phyloP scores from a whole-genome alignment of 1,139 yeast genomes.

The Zygoascus meyerae region DNA sequence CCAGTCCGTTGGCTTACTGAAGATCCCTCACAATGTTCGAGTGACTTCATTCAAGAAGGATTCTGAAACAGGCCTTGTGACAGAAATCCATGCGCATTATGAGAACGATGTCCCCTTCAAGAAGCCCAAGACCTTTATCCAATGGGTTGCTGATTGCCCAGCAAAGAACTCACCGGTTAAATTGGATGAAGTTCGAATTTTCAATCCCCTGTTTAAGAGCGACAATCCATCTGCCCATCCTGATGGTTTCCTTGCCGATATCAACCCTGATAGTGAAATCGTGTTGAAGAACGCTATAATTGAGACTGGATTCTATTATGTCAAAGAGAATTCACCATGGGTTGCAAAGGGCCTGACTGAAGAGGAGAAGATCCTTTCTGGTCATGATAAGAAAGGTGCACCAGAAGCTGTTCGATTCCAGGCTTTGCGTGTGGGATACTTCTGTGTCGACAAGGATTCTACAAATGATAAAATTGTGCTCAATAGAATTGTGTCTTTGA shows the following conservation, averaged over 20 bases:
- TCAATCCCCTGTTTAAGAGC: slow-evolving; percentile 80
- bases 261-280: slow-evolving; percentile 73
- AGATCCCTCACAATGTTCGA: slow-evolving; percentile 77
- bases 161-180: slow-evolving; percentile 56
- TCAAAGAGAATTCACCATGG: slow-evolving; percentile 70
- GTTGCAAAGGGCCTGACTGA: slow-evolving; percentile 42
- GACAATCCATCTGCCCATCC: slow-evolving; percentile 90
- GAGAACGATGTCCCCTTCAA: slow-evolving; percentile 52
- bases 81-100: slow-evolving; percentile 72
- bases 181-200: slow-evolving; percentile 74
- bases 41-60: slow-evolving; percentile 66
- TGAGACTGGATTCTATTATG: slow-evolving; percentile 71
- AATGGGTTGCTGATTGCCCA: slow-evolving; percentile 82
- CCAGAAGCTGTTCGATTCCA: slow-evolving; percentile 93
- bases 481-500: slow-evolving; percentile 85
- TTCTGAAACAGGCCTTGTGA: slow-evolving; percentile 50
- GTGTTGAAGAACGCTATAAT: slow-evolving; percentile 60
- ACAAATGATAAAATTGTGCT: slow-evolving; percentile 55
- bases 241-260: slow-evolving; percentile 79
- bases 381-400: slow-evolving; percentile 54
- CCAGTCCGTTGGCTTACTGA: slow-evolving; percentile 93
- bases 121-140: slow-evolving; percentile 92
- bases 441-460: slow-evolving; percentile 82
- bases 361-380: slow-evolving; percentile 36
- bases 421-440: slow-evolving; percentile 94